Conservation (phyloP, 495 filamentous ascomycete genomes). For the Tuber calosporum region DNA sequence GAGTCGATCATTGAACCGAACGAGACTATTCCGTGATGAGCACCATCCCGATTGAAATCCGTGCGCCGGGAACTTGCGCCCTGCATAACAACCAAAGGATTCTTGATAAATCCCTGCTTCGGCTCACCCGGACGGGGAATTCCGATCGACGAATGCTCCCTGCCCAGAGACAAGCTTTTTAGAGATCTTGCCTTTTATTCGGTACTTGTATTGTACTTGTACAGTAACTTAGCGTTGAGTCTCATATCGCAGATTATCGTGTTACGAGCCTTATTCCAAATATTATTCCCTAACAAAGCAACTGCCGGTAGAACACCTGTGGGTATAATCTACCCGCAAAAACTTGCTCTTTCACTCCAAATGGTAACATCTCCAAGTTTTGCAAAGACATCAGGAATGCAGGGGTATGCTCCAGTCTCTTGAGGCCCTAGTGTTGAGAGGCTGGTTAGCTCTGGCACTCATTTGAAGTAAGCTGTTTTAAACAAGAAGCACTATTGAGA, state of each 20-base stretch:
- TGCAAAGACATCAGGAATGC: neutral
- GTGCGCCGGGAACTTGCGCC: neutral
- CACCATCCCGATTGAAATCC: neutral
- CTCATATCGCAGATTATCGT: neutral
- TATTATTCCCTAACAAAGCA: neutral
- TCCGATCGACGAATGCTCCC: neutral
- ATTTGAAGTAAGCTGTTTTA: neutral
- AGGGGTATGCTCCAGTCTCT: neutral
- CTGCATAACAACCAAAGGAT: neutral
- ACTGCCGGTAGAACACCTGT: neutral
- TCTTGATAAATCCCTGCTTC: neutral
- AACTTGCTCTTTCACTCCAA: neutral
- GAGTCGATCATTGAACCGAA: neutral
- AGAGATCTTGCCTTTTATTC: neutral
- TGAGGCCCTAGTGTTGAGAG: neutral
- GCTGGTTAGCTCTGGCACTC: neutral
- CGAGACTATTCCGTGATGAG: neutral
- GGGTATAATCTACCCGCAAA: neutral
- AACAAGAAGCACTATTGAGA: neutral
- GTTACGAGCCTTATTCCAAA: neutral
- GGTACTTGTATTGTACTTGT: too few species aligned
- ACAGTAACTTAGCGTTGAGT: neutral
- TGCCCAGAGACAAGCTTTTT: neutral
- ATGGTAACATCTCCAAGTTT: neutral
- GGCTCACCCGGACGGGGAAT: neutral